phyloP scores from a whole-genome alignment of 331 rosid genomes.

The Malus hybrid region DNA sequence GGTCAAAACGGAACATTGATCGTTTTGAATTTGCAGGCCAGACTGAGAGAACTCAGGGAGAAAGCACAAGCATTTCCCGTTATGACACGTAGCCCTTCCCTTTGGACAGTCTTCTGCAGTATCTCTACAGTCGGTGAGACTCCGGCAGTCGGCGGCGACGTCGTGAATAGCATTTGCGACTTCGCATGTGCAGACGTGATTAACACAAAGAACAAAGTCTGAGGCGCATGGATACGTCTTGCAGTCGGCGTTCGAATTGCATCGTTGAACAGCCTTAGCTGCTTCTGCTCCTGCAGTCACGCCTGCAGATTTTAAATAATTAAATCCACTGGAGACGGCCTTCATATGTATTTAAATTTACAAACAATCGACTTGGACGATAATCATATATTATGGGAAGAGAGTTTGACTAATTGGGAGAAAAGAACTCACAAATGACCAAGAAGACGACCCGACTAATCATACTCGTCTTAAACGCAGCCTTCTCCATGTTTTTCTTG shows the following conservation, averaged over 20 bases:
- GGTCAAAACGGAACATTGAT: not conserved
- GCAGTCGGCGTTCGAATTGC: not conserved
- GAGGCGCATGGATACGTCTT: not conserved
- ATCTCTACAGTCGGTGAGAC: not conserved
- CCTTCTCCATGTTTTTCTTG: not conserved
- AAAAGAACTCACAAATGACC: not conserved
- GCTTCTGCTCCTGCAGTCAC: not conserved
- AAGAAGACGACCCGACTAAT: not conserved
- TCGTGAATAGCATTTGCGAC: not conserved
- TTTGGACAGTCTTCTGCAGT: not conserved
- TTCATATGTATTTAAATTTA: too few species aligned
- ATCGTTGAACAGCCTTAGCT: not conserved
- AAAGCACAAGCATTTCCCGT: not conserved
- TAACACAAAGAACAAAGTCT: not conserved
- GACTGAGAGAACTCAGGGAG: not conserved
- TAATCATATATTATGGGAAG: not conserved
- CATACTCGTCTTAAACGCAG: not conserved
- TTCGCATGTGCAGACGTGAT: not conserved
- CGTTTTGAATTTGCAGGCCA: not conserved
- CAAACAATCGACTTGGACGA: too few species aligned
- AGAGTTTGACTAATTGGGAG: not conserved
- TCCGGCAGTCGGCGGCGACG: not conserved
- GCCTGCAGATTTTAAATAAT: too few species aligned
- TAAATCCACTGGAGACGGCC: too few species aligned
- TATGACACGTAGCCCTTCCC: not conserved